A percentile compares a stretch with the other conserved stretches of the same genome.
phyloP scores from a whole-genome alignment of 345 rosid genomes.

The Populus davidiana region DNA sequence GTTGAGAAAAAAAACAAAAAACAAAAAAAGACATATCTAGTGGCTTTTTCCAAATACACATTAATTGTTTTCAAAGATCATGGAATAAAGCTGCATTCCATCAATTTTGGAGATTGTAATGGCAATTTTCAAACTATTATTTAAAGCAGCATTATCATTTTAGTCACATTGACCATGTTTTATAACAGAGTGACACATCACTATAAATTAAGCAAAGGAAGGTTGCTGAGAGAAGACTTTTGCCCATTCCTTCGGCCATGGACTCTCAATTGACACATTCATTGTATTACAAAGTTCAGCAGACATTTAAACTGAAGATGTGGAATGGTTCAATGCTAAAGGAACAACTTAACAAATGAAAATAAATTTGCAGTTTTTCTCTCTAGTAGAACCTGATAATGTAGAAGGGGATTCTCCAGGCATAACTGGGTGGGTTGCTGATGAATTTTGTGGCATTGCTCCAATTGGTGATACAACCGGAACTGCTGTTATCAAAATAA shows the following conservation, averaged over 20 bases:
- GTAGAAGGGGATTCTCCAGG: slow-evolving; percentile 45
- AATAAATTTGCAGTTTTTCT: slow-evolving; percentile 10
- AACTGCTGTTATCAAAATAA: slow-evolving; percentile 18
- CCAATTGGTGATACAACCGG: slow-evolving; percentile 12
- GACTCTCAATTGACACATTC: not conserved
- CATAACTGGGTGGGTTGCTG: slow-evolving; percentile 23
- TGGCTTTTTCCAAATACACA: not conserved
- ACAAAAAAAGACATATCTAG: not conserved
- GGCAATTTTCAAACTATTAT: not conserved
- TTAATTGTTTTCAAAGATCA: not conserved
- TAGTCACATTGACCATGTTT: not conserved
- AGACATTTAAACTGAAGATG: not conserved
- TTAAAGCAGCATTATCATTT: not conserved
- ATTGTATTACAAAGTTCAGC: not conserved
- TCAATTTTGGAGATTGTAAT: not conserved
- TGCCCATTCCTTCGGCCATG: not conserved
- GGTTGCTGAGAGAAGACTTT: not conserved
- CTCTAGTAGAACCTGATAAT: slow-evolving; percentile 44
- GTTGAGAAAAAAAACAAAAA: not conserved
- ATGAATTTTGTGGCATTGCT: slow-evolving; percentile 11
- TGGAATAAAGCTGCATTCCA: not conserved
- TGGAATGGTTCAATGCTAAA: slow-evolving; percentile 14
- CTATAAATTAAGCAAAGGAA: not conserved
- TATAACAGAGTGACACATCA: not conserved
- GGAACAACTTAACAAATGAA: slow-evolving; percentile 8